These are phyloP conservation scores for Septoria linicola DNA, from an alignment of 2,329 filamentous ascomycete species.

Conservation along the genomic window DNA sequence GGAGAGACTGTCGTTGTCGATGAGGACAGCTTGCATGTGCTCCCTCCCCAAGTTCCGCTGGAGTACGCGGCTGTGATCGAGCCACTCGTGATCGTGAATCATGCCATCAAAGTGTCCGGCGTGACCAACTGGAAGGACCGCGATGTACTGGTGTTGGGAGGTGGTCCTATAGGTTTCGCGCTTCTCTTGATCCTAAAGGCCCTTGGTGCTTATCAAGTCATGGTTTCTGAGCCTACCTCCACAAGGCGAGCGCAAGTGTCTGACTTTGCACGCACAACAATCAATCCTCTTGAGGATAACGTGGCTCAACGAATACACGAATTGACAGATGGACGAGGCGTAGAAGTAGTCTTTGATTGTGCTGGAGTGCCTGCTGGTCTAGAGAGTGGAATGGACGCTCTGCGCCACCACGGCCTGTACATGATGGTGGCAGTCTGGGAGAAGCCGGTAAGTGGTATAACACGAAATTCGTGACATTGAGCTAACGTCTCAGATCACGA, in stretches of 20 bases:
- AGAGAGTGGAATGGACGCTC: conserved; percentile 25
- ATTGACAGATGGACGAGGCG: conserved; percentile 19
- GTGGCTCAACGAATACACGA: conserved; percentile 21
- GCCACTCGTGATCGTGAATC: conserved; percentile 26
- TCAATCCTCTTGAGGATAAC: conserved; percentile 26
- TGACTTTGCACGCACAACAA: conserved; percentile 17
- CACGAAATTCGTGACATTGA: not conserved
- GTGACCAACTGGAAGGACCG: conserved; percentile 19
- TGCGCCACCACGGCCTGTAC: conserved; percentile 24
- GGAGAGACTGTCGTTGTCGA: conserved; percentile 22
- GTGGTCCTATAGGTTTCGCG: conserved; percentile 29
- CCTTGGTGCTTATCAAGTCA: conserved; percentile 18
- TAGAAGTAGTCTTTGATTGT: conserved; percentile 31
- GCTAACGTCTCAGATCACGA: conserved; percentile 15
- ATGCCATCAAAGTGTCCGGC: conserved; percentile 25
- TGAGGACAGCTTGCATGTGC: conserved; percentile 16
- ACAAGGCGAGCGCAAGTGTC: conserved; percentile 20
- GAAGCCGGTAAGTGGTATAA: conserved; percentile 17
- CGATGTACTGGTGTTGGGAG: conserved; percentile 27
- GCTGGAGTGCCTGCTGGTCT: conserved; percentile 23
- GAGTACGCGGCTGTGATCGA: conserved; percentile 28
- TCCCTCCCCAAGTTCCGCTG: conserved; percentile 23
- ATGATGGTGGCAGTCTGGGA: conserved; percentile 31
- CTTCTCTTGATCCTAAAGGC: conserved; percentile 25
- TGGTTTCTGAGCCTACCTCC: conserved; percentile 25